These are phyloP conservation scores for Stereum hirsutum DNA, from an alignment of 1,284 basidiomycete genomes.

Conservation along the genomic window DNA sequence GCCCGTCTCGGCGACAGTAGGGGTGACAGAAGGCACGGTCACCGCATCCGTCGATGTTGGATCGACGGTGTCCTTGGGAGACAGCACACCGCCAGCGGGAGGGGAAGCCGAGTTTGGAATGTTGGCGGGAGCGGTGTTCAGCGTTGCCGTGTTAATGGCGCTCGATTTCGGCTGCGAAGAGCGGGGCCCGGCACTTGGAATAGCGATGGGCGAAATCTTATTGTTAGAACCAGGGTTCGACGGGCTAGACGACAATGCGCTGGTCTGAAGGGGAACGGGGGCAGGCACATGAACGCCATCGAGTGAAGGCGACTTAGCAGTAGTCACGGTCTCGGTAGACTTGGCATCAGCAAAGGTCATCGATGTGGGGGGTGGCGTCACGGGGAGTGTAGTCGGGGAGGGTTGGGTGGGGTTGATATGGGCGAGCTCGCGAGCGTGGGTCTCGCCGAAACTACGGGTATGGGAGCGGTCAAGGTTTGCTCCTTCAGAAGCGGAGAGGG, in stretches of 20 bases:
- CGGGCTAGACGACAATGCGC: neutral
- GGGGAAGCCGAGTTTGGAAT: conserved; percentile 28
- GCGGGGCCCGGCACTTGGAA: conserved; percentile 12
- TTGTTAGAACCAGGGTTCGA: conserved; percentile 9
- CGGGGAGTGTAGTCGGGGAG: conserved; percentile 20
- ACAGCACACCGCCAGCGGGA: conserved; percentile 18
- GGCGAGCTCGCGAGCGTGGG: conserved; percentile 63
- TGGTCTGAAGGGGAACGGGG: neutral
- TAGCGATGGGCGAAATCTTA: conserved; percentile 10
- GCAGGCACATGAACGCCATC: conserved; percentile 4
- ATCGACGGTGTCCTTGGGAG: no score
- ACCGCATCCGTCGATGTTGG: conserved; percentile 20
- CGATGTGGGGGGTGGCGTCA: conserved; percentile 29
- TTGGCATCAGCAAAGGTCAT: conserved; percentile 5
- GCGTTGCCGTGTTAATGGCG: conserved; percentile 38
- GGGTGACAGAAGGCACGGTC: conserved; percentile 28
- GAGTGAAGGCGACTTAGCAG: neutral
- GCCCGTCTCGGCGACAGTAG: conserved; percentile 60
- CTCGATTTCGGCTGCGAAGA: no score
- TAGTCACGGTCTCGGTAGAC: neutral
- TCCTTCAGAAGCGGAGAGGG: conserved; percentile 32
- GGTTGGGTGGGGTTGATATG: conserved; percentile 33
- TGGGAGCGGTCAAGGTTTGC: conserved; percentile 59
- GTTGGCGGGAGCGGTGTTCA: conserved; percentile 49
- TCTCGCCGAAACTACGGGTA: conserved; percentile 72